Evolutionary conservation across 2,329 filamentous ascomycete genomes (phyloP), one percentile per base, ranked within the genome.

Genomic region (Diaporthe vaccinii): DNA sequence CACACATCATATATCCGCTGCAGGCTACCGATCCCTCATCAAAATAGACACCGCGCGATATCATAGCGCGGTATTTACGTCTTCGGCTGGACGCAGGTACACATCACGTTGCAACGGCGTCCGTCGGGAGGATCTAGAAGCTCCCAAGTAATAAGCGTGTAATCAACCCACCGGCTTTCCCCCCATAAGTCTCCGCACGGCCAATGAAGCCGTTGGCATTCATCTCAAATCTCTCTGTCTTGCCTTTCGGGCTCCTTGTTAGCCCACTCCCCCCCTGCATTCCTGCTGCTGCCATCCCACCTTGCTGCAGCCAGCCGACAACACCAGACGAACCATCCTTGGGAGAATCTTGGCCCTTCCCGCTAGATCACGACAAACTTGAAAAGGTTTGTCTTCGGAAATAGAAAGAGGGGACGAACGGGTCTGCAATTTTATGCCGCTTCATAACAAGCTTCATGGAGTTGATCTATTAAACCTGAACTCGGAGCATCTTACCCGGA

Each of bases 11-110:
- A 53, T 69, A 55, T 53, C 14, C 51, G 49, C 65, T 69, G 65
- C 65, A 55, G 65, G 46, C 65, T 41, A 55, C 65, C 65, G 65
- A 22, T 22, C n/a, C 34, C 46, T 69, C 49, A 41, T 55, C 65
- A 55, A 25, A 55, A 69, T 41, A 41, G 49, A 36, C 31, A 55
- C n/a, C 8, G 15, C 65, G 46, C 65, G 12, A 68, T 53, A 39
- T 51, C 31, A 41, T 36, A 6, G 57, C 58, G 28, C 15, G 41
- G 39, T n/a, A 65, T 34, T 65, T 34, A 39, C 28, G n/a, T 39
- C 71, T 28, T 55, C 58, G 71, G 71, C 46, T 65, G 49, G 71
- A 65, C 46, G 71, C 71, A 73, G 71, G 71, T 73, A 65, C 71
- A 49, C 28, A 51, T 36, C 41, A 62, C 55, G 36, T 34, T 53